These are phyloP conservation scores for Huntiella moniliformis DNA, from an alignment of 2,329 filamentous ascomycete genomes.

Conservation along the genomic window DNA sequence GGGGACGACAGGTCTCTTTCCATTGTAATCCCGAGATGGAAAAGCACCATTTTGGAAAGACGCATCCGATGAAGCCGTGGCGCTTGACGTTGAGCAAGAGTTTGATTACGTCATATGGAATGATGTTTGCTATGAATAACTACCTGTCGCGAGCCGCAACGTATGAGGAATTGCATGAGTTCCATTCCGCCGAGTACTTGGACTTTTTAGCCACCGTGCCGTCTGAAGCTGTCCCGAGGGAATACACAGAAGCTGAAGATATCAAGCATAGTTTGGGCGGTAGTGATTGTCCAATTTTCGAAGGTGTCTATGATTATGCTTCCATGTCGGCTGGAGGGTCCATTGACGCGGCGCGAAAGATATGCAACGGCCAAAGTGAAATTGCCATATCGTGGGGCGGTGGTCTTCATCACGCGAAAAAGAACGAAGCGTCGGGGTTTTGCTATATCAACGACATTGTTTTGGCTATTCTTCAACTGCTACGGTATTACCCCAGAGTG, in stretches of 20 bases:
- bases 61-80: conserved; percentile 99
- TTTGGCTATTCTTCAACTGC: conserved; percentile 71
- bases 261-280: conserved; percentile 70
- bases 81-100: conserved; percentile 88
- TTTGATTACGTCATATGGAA: conserved; percentile 82
- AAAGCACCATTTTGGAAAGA: conserved; percentile 89
- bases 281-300: conserved; percentile 90
- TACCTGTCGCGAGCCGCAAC: conserved; percentile 71
- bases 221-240: conserved; percentile 42
- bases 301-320: conserved; percentile 88
- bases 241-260: conserved; percentile 45
- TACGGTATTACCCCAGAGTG: conserved; percentile 66
- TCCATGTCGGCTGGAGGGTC: conserved; percentile 83
- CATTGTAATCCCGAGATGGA: conserved; percentile 92
- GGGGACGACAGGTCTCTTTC: conserved; percentile 82
- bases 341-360: conserved; percentile 75
- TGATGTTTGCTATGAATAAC: conserved; percentile 93
- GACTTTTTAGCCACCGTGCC: conserved; percentile 64
- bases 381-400: conserved; percentile 98
- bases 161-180: conserved; percentile 69
- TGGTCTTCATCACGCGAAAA: conserved; percentile 90
- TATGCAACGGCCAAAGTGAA: conserved; percentile 70
- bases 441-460: conserved; percentile 99
- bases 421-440: conserved; percentile 81
- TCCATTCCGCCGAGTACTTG: conserved; percentile 78